phyloP scores from a whole-genome alignment of 768 basidiomycete genomes.

The Suillus hirtellus region DNA sequence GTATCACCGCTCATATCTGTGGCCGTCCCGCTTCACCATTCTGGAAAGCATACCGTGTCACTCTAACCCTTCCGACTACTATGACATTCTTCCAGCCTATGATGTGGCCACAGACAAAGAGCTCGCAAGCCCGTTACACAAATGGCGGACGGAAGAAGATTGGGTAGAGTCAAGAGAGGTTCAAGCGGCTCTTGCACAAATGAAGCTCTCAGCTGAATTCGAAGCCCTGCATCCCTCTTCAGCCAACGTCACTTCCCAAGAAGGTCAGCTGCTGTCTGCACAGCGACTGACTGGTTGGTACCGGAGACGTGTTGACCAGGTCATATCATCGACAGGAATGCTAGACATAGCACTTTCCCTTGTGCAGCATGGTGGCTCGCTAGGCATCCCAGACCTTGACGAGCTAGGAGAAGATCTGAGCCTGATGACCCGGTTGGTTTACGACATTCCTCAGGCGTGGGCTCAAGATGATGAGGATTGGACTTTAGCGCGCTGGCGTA shows the following conservation, averaged over 20 bases:
- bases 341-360: slow-evolving; percentile 76
- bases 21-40: slow-evolving; percentile 69
- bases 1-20: slow-evolving; percentile 58
- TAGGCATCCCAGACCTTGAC: slow-evolving; percentile 76
- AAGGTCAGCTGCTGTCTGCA: slow-evolving; percentile 16
- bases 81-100: slow-evolving; percentile 61
- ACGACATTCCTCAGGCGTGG: slow-evolving; percentile 61
- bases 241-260: slow-evolving; percentile 11
- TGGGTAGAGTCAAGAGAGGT: slow-evolving; percentile 55
- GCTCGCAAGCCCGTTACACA: slow-evolving; percentile 25
- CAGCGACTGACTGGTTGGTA: slow-evolving; percentile 74
- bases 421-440: slow-evolving; percentile 82
- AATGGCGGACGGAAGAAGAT: slow-evolving; percentile 57
- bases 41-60: slow-evolving; percentile 77
- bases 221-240: slow-evolving; percentile 16
- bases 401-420: slow-evolving; percentile 90
- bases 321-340: slow-evolving; percentile 70
- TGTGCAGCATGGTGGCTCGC: slow-evolving; percentile 84
- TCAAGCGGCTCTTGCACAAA: slow-evolving; percentile 40
- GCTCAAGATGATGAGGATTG: slow-evolving; percentile 57
- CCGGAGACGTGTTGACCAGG: slow-evolving; percentile 54
- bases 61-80: slow-evolving; percentile 60
- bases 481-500: slow-evolving; percentile 74
- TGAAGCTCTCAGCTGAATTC: slow-evolving; percentile 14
- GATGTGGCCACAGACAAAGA: slow-evolving; percentile 53